phyloP scores from a whole-genome alignment of 2,329 filamentous ascomycete genomes.

The Fusarium setosum region DNA sequence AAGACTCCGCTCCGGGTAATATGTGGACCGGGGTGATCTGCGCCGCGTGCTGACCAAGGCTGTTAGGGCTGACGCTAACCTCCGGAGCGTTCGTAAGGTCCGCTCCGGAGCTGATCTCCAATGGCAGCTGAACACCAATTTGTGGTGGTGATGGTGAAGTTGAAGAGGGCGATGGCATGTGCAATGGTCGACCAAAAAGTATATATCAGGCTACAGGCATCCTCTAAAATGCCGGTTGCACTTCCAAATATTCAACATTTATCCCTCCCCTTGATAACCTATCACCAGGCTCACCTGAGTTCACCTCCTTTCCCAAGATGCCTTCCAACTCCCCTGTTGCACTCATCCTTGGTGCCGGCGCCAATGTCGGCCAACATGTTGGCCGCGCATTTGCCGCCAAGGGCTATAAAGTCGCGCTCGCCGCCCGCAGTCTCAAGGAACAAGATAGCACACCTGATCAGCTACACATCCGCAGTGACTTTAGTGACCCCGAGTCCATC shows the following conservation, averaged over 20 bases:
- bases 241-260: background rate
- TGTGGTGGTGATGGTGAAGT: background rate
- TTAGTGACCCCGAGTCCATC: conserved; percentile 44
- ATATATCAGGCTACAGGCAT: background rate
- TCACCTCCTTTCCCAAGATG: background rate
- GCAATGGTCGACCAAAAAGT: background rate
- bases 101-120: background rate
- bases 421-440: conserved; percentile 29
- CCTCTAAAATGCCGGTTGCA: background rate
- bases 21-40: background rate
- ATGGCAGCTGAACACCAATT: too few species aligned
- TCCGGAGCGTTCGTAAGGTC: conserved; percentile 13
- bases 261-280: background rate
- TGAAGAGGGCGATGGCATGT: background rate
- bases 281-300: too few species aligned
- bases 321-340: conserved; percentile 16
- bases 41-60: background rate
- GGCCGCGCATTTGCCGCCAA: conserved; percentile 34
- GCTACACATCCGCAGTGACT: conserved; percentile 51
- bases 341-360: conserved; percentile 40
- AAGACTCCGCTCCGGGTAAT: background rate
- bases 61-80: background rate
- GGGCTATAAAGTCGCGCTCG: conserved; percentile 38
- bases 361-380: conserved; percentile 34
- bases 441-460: conserved; percentile 32